These are phyloP conservation scores for Intubia oerlemansii DNA, from an alignment of 2,329 filamentous ascomycete species.

Conservation along the genomic window DNA sequence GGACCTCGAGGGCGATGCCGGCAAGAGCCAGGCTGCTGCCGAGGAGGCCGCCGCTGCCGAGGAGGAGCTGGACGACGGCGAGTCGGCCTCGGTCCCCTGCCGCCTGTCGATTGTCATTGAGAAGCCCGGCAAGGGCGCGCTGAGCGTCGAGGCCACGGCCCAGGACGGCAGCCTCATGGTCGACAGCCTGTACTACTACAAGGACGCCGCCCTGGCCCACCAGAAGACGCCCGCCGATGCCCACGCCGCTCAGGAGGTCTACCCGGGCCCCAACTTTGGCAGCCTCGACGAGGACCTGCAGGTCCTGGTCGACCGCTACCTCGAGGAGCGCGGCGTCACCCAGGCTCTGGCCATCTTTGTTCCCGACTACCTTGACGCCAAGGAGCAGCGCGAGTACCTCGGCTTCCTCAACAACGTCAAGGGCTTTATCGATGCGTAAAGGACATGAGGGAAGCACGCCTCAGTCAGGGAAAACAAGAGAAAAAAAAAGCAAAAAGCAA, in stretches of 20 bases:
- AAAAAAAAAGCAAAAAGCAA: too few relatives aligned
- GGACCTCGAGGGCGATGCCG: constrained; percentile 19
- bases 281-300: constrained; percentile 94
- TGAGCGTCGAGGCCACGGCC: constrained; percentile 70
- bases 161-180: constrained; percentile 74
- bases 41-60: constrained; percentile 34
- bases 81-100: constrained; percentile 48
- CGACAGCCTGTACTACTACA: constrained; percentile 79
- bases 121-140: constrained; percentile 65
- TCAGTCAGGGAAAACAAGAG: too few relatives aligned
- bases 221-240: constrained; percentile 54
- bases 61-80: constrained; percentile 25
- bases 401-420: constrained; percentile 77
- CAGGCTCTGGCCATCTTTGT: constrained; percentile 73
- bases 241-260: constrained; percentile 56
- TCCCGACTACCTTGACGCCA: constrained; percentile 89
- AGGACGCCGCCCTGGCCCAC: constrained; percentile 55
- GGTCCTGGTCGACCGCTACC: constrained; percentile 74
- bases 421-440: constrained; percentile 61
- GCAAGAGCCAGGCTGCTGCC: constrained; percentile 23
- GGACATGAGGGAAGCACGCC: too few relatives aligned
- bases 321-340: constrained; percentile 86
- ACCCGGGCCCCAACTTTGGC: constrained; percentile 79
- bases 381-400: constrained; percentile 96
- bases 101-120: constrained; percentile 73